Percentiles rank a stretch among this genome's conserved stretches.
These are phyloP conservation scores for Pseudozyma flocculosa DNA, from an alignment of 1,284 basidiomycete genomes.

Conservation along the genomic window DNA sequence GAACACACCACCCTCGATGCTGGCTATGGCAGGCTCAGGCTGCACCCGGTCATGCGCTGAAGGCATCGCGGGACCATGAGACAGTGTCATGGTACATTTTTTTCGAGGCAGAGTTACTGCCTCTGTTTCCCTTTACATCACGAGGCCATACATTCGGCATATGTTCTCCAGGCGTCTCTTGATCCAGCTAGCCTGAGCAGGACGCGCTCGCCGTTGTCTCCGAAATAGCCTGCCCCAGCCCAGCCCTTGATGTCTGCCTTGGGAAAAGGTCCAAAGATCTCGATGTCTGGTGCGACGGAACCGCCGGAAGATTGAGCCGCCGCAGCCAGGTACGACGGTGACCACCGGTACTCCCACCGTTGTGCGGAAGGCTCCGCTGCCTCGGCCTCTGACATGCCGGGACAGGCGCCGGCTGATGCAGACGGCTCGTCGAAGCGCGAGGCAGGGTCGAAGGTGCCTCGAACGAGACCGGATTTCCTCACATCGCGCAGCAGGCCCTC, in stretches of 20 bases:
- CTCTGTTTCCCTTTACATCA: too few species aligned
- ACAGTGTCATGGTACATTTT: too few species aligned
- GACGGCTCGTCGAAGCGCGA: conserved; percentile 11
- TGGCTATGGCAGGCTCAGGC: conserved; percentile 14
- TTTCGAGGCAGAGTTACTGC: too few species aligned
- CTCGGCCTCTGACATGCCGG: not conserved
- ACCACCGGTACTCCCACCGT: conserved; percentile 52
- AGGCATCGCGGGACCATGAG: too few species aligned
- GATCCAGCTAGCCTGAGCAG: conserved; percentile 22
- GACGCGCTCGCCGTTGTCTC: conserved; percentile 41
- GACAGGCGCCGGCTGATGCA: not conserved
- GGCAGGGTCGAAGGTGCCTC: conserved; percentile 52
- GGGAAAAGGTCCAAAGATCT: conserved; percentile 49
- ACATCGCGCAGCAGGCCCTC: conserved; percentile 44
- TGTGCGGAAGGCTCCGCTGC: not conserved
- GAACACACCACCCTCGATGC: conserved; percentile 21
- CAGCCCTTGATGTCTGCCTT: conserved; percentile 36
- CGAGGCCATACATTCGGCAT: conserved; percentile 8
- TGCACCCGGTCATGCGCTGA: conserved; percentile 25
- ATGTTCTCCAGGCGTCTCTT: conserved; percentile 17
- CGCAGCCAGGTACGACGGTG: conserved; percentile 44
- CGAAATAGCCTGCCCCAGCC: conserved; percentile 52
- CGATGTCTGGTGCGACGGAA: conserved; percentile 29
- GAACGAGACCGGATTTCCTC: conserved; percentile 41
- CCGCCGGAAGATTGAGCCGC: conserved; percentile 24